phyloP scores from a whole-genome alignment of 495 filamentous ascomycete species.

The Evansstolkia leycettana region DNA sequence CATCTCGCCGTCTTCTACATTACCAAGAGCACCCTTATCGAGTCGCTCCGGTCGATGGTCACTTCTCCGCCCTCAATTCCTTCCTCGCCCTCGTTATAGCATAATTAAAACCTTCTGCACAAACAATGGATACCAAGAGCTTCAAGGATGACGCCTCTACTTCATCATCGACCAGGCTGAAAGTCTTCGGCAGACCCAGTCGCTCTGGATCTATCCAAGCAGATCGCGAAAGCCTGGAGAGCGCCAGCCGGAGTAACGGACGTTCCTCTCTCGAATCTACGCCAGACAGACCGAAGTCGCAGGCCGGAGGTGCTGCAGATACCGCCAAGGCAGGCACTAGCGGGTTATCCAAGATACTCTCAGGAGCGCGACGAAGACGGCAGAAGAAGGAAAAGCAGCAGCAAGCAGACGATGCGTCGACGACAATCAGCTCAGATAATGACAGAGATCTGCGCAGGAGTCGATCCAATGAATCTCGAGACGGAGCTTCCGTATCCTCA shows the following conservation, averaged over 20 bases:
- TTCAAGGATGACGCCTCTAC: not conserved
- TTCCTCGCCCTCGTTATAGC: too few species aligned
- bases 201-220: not conserved
- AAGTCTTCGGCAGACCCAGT: not conserved
- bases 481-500: constrained; percentile 10
- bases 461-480: constrained; percentile 16
- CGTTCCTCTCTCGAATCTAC: constrained; percentile 32
- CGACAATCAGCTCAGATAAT: constrained; percentile 9
- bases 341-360: constrained; percentile 43
- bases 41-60: too few species aligned
- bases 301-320: constrained; percentile 25
- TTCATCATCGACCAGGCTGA: not conserved
- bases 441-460: constrained; percentile 11
- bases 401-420: constrained; percentile 14
- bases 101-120: too few species aligned
- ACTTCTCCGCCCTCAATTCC: too few species aligned
- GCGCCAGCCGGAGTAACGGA: constrained; percentile 26
- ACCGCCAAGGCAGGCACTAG: constrained; percentile 23
- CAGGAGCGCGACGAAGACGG: constrained; percentile 26
- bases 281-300: constrained; percentile 28
- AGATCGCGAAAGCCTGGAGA: constrained; percentile 16
- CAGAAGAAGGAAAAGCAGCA: constrained; percentile 26
- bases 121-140: too few species aligned
- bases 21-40: too few species aligned
- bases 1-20: too few species aligned